Conservation (phyloP, 495 filamentous ascomycete species). For the Penicillium maclennaniae region DNA sequence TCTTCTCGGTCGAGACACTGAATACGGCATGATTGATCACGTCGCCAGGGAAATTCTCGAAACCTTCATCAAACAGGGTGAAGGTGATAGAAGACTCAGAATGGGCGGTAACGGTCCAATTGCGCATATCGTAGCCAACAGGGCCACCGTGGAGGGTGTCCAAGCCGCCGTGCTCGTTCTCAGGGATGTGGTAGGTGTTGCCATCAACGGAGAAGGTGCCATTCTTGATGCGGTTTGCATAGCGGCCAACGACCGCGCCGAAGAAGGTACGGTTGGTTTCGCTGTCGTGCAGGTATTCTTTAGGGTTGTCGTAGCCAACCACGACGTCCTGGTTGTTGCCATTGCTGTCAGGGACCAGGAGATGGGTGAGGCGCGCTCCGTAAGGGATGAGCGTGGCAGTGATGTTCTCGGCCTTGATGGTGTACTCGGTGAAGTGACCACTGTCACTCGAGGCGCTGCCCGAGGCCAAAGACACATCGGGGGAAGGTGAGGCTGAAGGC, state of each 20-base stretch:
- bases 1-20: slow-evolving; percentile 45
- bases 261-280: slow-evolving; percentile 70
- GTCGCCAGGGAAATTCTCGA: slow-evolving; percentile 76
- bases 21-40: slow-evolving; percentile 76
- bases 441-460: slow-evolving; percentile 7
- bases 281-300: slow-evolving; percentile 60
- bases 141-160: slow-evolving; percentile 81
- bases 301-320: slow-evolving; percentile 75
- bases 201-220: slow-evolving; percentile 72
- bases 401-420: slow-evolving; percentile 68
- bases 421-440: slow-evolving; percentile 58
- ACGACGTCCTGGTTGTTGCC: slow-evolving; percentile 65
- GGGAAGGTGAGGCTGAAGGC: slow-evolving; percentile 14
- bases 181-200: slow-evolving; percentile 55
- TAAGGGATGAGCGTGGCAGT: slow-evolving; percentile 72
- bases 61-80: slow-evolving; percentile 67
- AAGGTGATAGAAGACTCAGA: slow-evolving; percentile 71
- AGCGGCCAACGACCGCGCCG: slow-evolving; percentile 73
- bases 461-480: neutral
- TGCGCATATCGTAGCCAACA: slow-evolving; percentile 76
- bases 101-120: slow-evolving; percentile 72
- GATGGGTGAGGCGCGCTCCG: slow-evolving; percentile 70
- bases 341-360: slow-evolving; percentile 68
- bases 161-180: slow-evolving; percentile 67
- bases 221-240: slow-evolving; percentile 87